Evolutionary conservation across 2,329 filamentous ascomycete species (phyloP).

Genomic region (Phyllosticta citrichinensis): DNA sequence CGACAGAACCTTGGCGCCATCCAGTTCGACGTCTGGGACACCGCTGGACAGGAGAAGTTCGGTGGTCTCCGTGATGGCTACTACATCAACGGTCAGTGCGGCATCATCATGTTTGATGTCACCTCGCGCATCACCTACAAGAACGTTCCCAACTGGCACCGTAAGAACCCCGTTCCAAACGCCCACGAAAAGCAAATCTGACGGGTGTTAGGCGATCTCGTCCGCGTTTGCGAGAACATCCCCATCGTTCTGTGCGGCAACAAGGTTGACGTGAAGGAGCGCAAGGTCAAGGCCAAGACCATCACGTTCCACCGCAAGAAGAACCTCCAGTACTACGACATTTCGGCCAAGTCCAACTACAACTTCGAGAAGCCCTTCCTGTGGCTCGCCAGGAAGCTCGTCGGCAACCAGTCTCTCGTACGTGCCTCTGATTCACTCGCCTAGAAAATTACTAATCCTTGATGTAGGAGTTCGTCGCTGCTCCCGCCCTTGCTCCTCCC

Average conservation of each 20-base stretch:
- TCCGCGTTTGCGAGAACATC: constrained; percentile 98
- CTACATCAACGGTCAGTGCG: constrained; percentile 99
- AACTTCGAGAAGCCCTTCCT: constrained; percentile 99
- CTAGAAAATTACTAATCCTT: not conserved
- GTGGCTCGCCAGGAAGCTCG: constrained; percentile 96
- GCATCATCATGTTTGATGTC: constrained; percentile 99
- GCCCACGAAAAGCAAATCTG: not conserved
- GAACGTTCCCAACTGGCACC: constrained; percentile 99
- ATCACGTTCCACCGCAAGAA: constrained; percentile 99
- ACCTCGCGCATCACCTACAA: constrained; percentile 99
- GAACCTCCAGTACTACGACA: constrained; percentile 99
- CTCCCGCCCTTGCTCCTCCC: constrained; percentile 85
- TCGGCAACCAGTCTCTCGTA: constrained; percentile 82
- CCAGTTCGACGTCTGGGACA: constrained; percentile 99
- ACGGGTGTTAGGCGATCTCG: constrained; percentile 65
- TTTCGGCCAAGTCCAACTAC: constrained; percentile 99
- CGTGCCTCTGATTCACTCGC: constrained; percentile 25
- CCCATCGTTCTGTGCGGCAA: constrained; percentile 97
- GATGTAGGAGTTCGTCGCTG: constrained; percentile 84
- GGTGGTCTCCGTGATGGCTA: constrained; percentile 98
- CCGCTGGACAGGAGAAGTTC: constrained; percentile 98
- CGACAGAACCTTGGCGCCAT: constrained; percentile 80
- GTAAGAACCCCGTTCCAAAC: constrained; percentile 46
- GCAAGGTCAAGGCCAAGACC: constrained; percentile 99
- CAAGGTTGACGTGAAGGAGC: constrained; percentile 99